Evolutionary conservation across 805 yeast species (phyloP).

Genomic region (Yarrowia divulgata): DNA sequence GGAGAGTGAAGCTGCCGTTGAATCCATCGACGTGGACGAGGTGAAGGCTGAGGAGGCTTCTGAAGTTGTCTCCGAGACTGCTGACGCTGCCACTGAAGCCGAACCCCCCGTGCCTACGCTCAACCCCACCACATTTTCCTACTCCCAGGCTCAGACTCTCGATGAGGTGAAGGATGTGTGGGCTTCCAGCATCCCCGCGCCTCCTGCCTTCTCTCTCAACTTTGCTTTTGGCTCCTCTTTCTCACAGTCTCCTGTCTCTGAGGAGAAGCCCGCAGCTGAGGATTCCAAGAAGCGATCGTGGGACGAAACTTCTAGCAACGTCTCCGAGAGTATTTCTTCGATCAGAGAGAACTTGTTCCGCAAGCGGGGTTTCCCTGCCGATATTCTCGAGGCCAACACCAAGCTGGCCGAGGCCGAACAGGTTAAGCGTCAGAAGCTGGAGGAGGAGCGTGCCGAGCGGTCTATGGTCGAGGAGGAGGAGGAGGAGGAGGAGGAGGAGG

Average conservation of each 20-base stretch:
- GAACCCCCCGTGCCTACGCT: neutral
- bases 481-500: constrained; percentile 1
- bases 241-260: neutral
- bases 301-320: constrained; percentile 17
- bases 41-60: neutral
- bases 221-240: constrained; percentile 31
- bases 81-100: neutral
- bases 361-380: constrained; percentile 35
- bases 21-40: neutral
- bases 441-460: constrained; percentile 8
- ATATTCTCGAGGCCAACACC: constrained; percentile 32
- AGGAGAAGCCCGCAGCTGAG: neutral
- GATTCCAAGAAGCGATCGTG: constrained; percentile 13
- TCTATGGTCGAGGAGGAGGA: neutral
- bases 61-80: neutral
- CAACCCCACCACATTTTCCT: constrained; percentile 18
- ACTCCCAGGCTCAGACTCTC: constrained; percentile 24
- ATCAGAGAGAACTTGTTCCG: constrained; percentile 33
- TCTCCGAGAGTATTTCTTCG: constrained; percentile 24
- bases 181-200: neutral
- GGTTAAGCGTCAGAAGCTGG: constrained; percentile 24
- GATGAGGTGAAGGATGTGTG: constrained; percentile 29
- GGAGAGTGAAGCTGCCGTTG: neutral
- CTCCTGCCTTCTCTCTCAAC: constrained; percentile 9
- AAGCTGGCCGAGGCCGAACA: constrained; percentile 10